Evolutionary conservation across 2,329 filamentous ascomycete genomes (phyloP), one percentile per base, ranked within the genome.

Genomic region (Pseudogymnoascus pannorum): DNA sequence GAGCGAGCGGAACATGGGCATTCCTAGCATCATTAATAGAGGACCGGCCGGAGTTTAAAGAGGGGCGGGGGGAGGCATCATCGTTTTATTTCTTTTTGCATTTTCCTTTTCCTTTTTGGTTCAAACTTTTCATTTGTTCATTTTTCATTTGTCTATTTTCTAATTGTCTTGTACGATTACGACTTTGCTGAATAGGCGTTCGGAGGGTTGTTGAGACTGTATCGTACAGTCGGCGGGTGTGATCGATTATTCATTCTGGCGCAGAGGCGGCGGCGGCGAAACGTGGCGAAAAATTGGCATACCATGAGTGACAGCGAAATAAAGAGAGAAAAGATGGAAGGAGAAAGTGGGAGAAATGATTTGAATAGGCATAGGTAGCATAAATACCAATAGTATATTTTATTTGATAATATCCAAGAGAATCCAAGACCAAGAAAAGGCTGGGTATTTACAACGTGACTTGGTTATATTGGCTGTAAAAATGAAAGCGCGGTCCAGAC

Each of bases 1-100:
- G 12, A 58, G 57, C 35, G 35, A 58, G 29, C 18, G 57, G 16
- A 38, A 58, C 35, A 58, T 58, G 57, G 57, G 57, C 16, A 58
- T 58, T 31, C 29, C 31, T 1, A 58, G 57, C 57, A 58, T 58
- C 35, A 58, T 58, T 38, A 58, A 58, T 38, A 58, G 57, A 58
- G 35, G 44, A 31, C 44, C 57, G 4, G 57, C 31, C 57, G 57
- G 57, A 35, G 57, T 58, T 58, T 58, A 58, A 38, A 58, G 57
- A 51, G 44, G 8, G 44, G 44, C 7, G 29, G 16, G 38, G 22
- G 42, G 44, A 51, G 44, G 44, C 24, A 51, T 29, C 44, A n/a
- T 31, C 44, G 44, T 48, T 44, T 24, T n/a, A 8, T 29, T 16
- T 18, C 11, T 11, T 51, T 48, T 51, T 1, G 14, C 24, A 51